These are phyloP conservation scores for Monosporozyma aerobia DNA, from an alignment of 805 yeast species.

Conservation along the genomic window DNA sequence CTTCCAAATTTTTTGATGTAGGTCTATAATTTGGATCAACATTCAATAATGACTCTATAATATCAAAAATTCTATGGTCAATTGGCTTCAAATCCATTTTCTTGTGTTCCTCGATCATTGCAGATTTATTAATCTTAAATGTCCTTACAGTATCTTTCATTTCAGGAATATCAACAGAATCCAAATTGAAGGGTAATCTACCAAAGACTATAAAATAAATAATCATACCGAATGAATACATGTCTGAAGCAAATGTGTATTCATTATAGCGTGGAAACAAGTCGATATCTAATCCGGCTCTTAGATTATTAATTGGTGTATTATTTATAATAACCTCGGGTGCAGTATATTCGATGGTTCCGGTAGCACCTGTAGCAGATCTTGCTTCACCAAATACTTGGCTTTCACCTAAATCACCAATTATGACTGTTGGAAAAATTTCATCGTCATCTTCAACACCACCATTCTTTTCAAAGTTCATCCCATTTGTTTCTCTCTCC, in stretches of 20 bases:
- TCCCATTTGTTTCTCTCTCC: slow-evolving; percentile 2
- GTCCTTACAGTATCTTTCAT: slow-evolving; percentile 31
- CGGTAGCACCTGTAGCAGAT: slow-evolving; percentile 73
- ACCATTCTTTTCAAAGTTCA: slow-evolving; percentile 12
- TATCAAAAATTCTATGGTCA: slow-evolving; percentile 26
- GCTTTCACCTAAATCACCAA: slow-evolving; percentile 87
- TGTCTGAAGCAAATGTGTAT: slow-evolving; percentile 65
- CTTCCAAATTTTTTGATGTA: slow-evolving; percentile 33
- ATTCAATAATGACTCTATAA: slow-evolving; percentile 35
- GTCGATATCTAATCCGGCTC: slow-evolving; percentile 3
- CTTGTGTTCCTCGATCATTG: slow-evolving; percentile 12
- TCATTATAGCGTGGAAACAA: slow-evolving; percentile 36
- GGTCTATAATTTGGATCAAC: slow-evolving; percentile 35
- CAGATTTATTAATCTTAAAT: slow-evolving; percentile 21
- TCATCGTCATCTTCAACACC: neutral
- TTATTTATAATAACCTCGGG: slow-evolving; percentile 53
- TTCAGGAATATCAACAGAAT: slow-evolving; percentile 12
- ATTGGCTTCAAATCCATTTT: slow-evolving; percentile 15
- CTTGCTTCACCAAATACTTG: slow-evolving; percentile 59
- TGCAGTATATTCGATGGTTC: slow-evolving; percentile 81
- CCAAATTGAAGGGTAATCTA: slow-evolving; percentile 46
- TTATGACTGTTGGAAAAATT: slow-evolving; percentile 56
- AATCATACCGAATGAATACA: slow-evolving; percentile 80
- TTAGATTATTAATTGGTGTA: slow-evolving; percentile 7
- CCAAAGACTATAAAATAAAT: slow-evolving; percentile 67